These are phyloP conservation scores for Xylariaceae sp. DNA, from an alignment of 2,329 filamentous ascomycete genomes.

Conservation along the genomic window DNA sequence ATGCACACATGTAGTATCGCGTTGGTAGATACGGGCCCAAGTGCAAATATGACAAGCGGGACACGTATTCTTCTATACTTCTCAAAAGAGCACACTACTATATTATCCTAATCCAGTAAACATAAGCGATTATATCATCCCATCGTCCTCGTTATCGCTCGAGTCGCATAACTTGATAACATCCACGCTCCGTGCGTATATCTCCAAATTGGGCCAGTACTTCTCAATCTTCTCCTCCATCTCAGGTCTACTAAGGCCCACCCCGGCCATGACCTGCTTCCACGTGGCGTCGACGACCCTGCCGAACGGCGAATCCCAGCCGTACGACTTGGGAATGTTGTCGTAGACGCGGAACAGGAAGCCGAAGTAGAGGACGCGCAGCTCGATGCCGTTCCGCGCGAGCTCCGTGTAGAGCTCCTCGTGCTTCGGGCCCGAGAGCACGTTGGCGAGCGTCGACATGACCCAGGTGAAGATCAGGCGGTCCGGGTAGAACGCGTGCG, in stretches of 20 bases:
- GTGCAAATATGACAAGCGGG: no score
- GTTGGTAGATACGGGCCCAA: no score
- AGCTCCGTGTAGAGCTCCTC: constrained; percentile 29
- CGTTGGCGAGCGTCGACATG: constrained; percentile 30
- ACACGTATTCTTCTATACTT: neutral
- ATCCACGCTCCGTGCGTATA: constrained; percentile 21
- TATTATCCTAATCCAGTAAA: neutral
- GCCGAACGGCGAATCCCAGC: constrained; percentile 28
- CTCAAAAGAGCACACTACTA: constrained; percentile 14
- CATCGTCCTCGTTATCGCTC: neutral
- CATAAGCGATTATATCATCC: neutral
- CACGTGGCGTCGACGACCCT: constrained; percentile 29
- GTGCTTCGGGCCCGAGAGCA: constrained; percentile 26
- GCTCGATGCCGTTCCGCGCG: constrained; percentile 25
- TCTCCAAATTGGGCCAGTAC: constrained; percentile 26
- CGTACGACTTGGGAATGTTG: constrained; percentile 27
- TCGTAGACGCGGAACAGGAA: constrained; percentile 33
- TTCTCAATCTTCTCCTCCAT: constrained; percentile 25
- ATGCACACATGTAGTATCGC: no score
- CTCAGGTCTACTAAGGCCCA: constrained; percentile 22
- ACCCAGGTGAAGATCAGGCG: constrained; percentile 29
- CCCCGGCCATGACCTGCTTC: constrained; percentile 29
- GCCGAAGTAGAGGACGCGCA: constrained; percentile 31
- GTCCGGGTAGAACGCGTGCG: constrained; percentile 29
- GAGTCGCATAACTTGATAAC: constrained; percentile 16